phyloP scores from a whole-genome alignment of 23 red algal genomes.

The Gracilaria caudata region DNA sequence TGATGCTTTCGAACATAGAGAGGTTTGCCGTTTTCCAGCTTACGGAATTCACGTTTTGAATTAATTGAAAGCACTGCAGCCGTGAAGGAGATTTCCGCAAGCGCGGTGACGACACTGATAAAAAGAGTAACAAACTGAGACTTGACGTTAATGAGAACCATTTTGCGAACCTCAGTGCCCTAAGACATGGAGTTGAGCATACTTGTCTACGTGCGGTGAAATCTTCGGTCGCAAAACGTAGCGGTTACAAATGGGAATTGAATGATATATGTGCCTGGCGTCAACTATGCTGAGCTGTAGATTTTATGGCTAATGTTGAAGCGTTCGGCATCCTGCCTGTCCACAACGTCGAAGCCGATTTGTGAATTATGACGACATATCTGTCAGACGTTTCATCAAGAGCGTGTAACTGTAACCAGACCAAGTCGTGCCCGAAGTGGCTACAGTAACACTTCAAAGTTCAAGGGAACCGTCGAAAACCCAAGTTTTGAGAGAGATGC shows the following conservation, averaged over 20 bases:
- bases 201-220: not conserved
- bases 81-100: not conserved
- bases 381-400: no score
- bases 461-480: no score
- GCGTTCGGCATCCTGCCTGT: no score
- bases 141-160: slow-evolving; percentile 5
- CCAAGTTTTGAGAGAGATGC: no score
- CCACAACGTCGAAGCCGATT: no score
- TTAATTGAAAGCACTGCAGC: not conserved
- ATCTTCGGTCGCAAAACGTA: not conserved
- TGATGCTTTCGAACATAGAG: not conserved
- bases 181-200: not conserved
- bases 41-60: not conserved
- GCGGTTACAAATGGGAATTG: slow-evolving; percentile 1
- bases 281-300: no score
- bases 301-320: no score
- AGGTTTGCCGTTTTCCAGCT: slow-evolving; percentile 1
- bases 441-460: no score
- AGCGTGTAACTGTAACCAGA: no score
- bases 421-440: no score
- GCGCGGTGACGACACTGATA: not conserved
- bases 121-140: slow-evolving; percentile 15
- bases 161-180: not conserved
- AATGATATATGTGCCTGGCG: not conserved
- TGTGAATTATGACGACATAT: no score